Evolutionary conservation across 1,284 basidiomycete genomes (phyloP).

Genomic region (Marasmius tenuissimus): DNA sequence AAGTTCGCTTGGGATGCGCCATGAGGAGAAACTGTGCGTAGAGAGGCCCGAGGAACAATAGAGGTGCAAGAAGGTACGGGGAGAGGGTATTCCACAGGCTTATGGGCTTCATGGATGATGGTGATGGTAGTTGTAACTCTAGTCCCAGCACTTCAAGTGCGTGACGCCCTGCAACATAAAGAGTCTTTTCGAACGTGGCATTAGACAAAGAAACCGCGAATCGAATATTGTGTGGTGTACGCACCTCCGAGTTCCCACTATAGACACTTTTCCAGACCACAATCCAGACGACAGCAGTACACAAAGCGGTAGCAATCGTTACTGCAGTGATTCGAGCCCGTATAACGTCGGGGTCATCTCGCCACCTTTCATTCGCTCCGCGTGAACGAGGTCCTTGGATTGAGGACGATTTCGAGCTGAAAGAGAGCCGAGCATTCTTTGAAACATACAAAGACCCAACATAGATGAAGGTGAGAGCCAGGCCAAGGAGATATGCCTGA

Average conservation of each 20-base stretch:
- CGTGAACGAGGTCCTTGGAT: constrained; percentile 19
- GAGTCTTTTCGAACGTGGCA: constrained; percentile 4
- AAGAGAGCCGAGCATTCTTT: constrained; percentile 53
- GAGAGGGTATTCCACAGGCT: constrained; percentile 25
- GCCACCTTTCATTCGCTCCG: constrained; percentile 45
- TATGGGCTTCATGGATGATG: background rate
- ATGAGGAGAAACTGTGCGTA: constrained; percentile 60
- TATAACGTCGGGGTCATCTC: constrained; percentile 78
- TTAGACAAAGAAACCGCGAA: background rate
- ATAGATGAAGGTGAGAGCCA: constrained; percentile 50
- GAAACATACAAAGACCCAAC: constrained; percentile 67
- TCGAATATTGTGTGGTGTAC: constrained; percentile 16
- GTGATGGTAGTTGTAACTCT: constrained; percentile 19
- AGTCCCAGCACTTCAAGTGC: constrained; percentile 23
- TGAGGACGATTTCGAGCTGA: constrained; percentile 31
- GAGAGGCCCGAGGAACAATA: constrained; percentile 85
- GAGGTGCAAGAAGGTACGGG: constrained; percentile 71
- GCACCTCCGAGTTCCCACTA: constrained; percentile 27
- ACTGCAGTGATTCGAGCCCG: constrained; percentile 64
- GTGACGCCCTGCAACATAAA: constrained; percentile 16
- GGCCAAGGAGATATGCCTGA: constrained; percentile 48
- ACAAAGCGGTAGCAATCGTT: constrained; percentile 52
- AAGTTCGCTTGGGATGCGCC: constrained; percentile 60
- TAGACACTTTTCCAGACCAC: constrained; percentile 33
- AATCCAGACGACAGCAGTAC: constrained; percentile 43